These are phyloP conservation scores for Hyaloperonospora brassicae DNA, from an alignment of 352 stramenopile genomes.

Conservation along the genomic window DNA sequence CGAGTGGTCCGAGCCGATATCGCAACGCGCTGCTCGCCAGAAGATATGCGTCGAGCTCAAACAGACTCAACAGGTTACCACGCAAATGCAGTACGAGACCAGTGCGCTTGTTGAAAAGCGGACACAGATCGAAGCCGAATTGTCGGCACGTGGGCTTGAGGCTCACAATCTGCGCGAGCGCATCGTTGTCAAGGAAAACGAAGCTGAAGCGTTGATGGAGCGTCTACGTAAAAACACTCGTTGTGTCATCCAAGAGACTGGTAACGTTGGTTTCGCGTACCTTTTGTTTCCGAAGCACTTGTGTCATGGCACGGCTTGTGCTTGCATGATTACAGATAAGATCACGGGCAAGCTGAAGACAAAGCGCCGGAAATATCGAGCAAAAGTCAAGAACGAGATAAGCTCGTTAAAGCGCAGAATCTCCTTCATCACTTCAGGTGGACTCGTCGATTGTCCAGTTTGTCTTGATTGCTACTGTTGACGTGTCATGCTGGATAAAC, in stretches of 20 bases:
- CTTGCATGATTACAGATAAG: conserved; percentile 18
- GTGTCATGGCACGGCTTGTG: background rate
- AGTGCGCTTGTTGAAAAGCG: conserved; percentile 20
- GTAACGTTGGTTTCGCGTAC: conserved; percentile 12
- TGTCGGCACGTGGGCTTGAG: conserved; percentile 19
- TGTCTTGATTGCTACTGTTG: background rate
- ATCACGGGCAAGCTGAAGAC: conserved; percentile 33
- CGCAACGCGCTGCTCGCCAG: conserved; percentile 23
- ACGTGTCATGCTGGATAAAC: conserved; percentile 4
- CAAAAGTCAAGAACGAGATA: conserved; percentile 42
- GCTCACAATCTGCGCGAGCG: conserved; percentile 24
- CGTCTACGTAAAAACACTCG: conserved; percentile 29
- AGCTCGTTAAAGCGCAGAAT: conserved; percentile 34
- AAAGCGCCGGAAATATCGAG: conserved; percentile 37
- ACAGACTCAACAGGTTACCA: conserved; percentile 36
- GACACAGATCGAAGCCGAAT: conserved; percentile 23
- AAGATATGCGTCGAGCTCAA: conserved; percentile 40
- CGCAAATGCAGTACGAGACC: conserved; percentile 31
- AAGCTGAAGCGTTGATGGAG: conserved; percentile 21
- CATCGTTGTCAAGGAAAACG: conserved; percentile 33
- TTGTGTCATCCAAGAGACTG: conserved; percentile 30
- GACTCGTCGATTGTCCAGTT: background rate
- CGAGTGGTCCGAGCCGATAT: conserved; percentile 17
- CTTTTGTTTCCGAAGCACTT: no score
- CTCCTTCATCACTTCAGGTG: conserved; percentile 32